Conservation (phyloP, 495 filamentous ascomycete genomes). For the Neurospora sp. region DNA sequence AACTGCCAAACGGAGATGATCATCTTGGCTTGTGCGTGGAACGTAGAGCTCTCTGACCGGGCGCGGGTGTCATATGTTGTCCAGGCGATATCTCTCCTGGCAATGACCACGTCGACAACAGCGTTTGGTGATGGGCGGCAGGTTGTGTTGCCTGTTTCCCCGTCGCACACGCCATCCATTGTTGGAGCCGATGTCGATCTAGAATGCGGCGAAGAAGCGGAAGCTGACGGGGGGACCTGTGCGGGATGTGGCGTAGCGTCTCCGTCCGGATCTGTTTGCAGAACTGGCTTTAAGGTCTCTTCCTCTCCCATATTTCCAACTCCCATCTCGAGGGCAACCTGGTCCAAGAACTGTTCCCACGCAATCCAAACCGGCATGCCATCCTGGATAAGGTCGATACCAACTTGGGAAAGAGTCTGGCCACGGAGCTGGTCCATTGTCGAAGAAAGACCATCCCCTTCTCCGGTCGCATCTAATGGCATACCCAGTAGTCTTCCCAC, state of each 20-base stretch:
- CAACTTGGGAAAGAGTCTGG: slow-evolving; percentile 47
- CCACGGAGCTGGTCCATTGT: slow-evolving; percentile 42
- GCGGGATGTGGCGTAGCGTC: slow-evolving; percentile 8
- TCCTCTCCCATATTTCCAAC: slow-evolving; percentile 8
- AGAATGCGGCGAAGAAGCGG: not conserved
- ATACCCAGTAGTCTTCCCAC: slow-evolving; percentile 54
- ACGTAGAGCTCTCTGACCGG: slow-evolving; percentile 22
- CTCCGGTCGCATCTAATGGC: slow-evolving; percentile 20
- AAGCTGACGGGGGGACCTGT: not conserved
- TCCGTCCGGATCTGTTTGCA: slow-evolving; percentile 1
- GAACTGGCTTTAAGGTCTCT: not conserved
- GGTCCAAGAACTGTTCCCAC: slow-evolving; percentile 47
- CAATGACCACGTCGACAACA: slow-evolving; percentile 48
- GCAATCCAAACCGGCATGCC: slow-evolving; percentile 41
- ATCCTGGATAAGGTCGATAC: slow-evolving; percentile 52
- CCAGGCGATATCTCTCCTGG: slow-evolving; percentile 20
- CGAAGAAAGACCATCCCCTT: slow-evolving; percentile 18
- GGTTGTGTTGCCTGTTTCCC: slow-evolving; percentile 6
- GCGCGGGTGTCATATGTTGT: slow-evolving; percentile 14
- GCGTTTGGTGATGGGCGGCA: slow-evolving; percentile 33
- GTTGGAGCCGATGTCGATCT: not conserved
- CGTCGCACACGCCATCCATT: slow-evolving; percentile 5
- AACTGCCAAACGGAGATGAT: slow-evolving; percentile 56
- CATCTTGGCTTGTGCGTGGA: slow-evolving; percentile 50
- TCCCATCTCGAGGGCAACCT: slow-evolving; percentile 37